Conservation (phyloP, 768 basidiomycete species). For the Tephrocybe sp. region DNA sequence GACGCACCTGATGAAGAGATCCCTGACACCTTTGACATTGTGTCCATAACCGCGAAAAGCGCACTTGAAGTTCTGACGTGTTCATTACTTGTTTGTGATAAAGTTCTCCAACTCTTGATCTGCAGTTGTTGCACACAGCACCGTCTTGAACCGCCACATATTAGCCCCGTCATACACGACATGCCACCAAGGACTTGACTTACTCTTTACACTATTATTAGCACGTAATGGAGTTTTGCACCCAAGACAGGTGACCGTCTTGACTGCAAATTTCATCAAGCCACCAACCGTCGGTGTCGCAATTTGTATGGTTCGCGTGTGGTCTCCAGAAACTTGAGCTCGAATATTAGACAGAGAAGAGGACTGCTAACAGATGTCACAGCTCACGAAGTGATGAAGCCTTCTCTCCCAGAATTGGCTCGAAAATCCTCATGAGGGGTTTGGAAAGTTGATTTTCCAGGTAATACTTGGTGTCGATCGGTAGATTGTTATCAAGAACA, state of each 20-base stretch:
- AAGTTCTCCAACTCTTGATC: conserved; percentile 79
- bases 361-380: conserved; percentile 1
- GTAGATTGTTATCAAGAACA: conserved; percentile 96
- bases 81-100: conserved; percentile 85
- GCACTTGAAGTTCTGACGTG: conserved; percentile 80
- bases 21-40: conserved; percentile 99
- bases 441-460: conserved; percentile 97
- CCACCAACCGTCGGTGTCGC: conserved; percentile 96
- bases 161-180: background rate
- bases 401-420: conserved; percentile 94
- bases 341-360: background rate
- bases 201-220: conserved; percentile 74
- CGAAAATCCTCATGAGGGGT: conserved; percentile 95
- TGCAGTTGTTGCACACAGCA: conserved; percentile 94
- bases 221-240: conserved; percentile 86
- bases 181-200: conserved; percentile 16
- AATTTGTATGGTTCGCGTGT: conserved; percentile 93
- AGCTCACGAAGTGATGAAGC: conserved; percentile 75
- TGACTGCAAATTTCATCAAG: conserved; percentile 98
- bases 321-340: conserved; percentile 84
- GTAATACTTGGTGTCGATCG: conserved; percentile 97
- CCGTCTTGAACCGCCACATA: conserved; percentile 51
- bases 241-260: conserved; percentile 90
- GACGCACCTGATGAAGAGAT: conserved; percentile 83
- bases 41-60: conserved; percentile 95